Percentiles rank a stretch among this genome's conserved stretches.
Evolutionary conservation across 805 yeast genomes (phyloP).

Genomic region (Kluyveromyces starmeri): DNA sequence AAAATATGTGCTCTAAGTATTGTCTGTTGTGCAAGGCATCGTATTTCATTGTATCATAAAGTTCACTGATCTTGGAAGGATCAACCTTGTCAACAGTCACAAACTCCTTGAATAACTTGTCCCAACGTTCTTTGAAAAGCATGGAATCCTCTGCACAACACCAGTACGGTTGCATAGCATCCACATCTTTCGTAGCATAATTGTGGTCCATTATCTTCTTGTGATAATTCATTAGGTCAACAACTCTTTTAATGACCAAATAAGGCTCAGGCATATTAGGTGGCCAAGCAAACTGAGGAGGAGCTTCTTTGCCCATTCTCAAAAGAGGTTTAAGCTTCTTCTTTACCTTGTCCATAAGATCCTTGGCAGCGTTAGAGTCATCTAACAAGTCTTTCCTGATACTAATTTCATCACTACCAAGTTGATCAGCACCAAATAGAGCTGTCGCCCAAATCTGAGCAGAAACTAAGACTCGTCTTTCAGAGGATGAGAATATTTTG

Average conservation of each 20-base stretch:
- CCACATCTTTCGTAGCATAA: constrained; percentile 57
- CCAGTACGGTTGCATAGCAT: constrained; percentile 71
- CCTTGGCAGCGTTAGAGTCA: constrained; percentile 97
- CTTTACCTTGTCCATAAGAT: constrained; percentile 93
- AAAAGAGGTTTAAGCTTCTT: constrained; percentile 90
- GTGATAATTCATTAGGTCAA: constrained; percentile 91
- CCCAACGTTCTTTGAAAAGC: constrained; percentile 94
- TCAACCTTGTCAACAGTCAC: constrained; percentile 90
- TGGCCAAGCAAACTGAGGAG: constrained; percentile 98
- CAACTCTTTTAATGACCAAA: constrained; percentile 85
- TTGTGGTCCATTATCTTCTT: constrained; percentile 75
- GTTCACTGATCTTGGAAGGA: constrained; percentile 92
- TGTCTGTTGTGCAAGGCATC: constrained; percentile 94
- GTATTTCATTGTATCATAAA: constrained; percentile 96
- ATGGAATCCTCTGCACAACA: constrained; percentile 94
- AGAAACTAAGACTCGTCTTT: constrained; percentile 86
- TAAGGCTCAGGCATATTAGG: constrained; percentile 97
- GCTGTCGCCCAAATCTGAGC: constrained; percentile 84
- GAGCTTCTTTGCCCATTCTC: constrained; percentile 94
- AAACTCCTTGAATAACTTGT: constrained; percentile 87
- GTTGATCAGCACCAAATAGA: constrained; percentile 57
- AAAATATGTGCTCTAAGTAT: constrained; percentile 74
- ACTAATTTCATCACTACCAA: constrained; percentile 70
- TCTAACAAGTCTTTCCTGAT: constrained; percentile 87
- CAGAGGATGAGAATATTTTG: constrained; percentile 82